These are phyloP conservation scores for Camillea tinctor DNA, from an alignment of 2,329 filamentous ascomycete species.

Conservation along the genomic window DNA sequence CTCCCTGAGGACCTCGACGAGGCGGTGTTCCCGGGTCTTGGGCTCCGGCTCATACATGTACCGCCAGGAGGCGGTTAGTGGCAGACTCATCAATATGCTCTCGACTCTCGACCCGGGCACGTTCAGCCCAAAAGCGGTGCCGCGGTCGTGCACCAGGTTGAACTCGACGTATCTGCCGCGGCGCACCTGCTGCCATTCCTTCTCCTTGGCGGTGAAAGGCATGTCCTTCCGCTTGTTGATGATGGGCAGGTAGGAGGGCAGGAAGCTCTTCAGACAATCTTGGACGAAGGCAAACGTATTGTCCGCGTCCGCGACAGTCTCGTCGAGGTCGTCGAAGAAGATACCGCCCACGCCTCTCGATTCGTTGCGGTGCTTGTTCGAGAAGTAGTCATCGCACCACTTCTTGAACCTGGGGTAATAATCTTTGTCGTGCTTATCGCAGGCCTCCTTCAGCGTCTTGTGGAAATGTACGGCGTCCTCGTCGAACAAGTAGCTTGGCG, in stretches of 20 bases:
- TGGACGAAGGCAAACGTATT: conserved; percentile 87
- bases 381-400: conserved; percentile 98
- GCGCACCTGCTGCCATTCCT: conserved; percentile 94
- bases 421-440: conserved; percentile 85
- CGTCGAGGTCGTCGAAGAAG: conserved; percentile 97
- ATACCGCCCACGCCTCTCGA: conserved; percentile 88
- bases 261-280: conserved; percentile 80
- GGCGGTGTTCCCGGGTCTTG: conserved; percentile 72
- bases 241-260: conserved; percentile 89
- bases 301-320: conserved; percentile 80
- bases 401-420: conserved; percentile 96
- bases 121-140: conserved; percentile 90
- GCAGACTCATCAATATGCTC: conserved; percentile 96
- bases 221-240: conserved; percentile 86
- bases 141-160: conserved; percentile 94
- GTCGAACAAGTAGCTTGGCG: conserved; percentile 90
- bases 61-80: conserved; percentile 87
- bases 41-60: conserved; percentile 90
- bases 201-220: conserved; percentile 82
- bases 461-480: conserved; percentile 98
- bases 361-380: conserved; percentile 87
- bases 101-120: conserved; percentile 90
- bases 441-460: conserved; percentile 85
- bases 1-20: conserved; percentile 69
- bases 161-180: conserved; percentile 98